These are phyloP conservation scores for Mollisiaceae sp. DNA, from an alignment of 2,329 filamentous ascomycete genomes.

Conservation along the genomic window DNA sequence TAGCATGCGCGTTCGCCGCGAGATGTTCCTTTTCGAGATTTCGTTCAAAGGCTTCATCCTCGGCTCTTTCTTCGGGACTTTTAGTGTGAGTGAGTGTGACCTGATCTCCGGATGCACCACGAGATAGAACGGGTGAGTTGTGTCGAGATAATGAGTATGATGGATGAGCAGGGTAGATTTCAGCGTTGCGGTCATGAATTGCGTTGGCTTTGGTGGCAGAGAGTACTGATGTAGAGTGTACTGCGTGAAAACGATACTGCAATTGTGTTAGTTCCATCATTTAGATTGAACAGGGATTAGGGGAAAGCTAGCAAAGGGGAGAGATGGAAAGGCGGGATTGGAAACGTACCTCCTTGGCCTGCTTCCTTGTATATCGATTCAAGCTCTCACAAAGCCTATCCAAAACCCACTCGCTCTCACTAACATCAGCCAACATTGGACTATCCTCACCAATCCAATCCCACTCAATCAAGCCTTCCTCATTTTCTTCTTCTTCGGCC, in stretches of 20 bases:
- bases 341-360: constrained; percentile 34
- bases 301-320: background rate
- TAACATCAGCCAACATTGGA: constrained; percentile 66
- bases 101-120: constrained; percentile 12
- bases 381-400: constrained; percentile 70
- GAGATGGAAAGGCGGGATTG: background rate
- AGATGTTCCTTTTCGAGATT: background rate
- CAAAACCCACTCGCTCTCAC: constrained; percentile 70
- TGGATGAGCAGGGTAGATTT: constrained; percentile 3
- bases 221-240: background rate
- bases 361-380: constrained; percentile 44
- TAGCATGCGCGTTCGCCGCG: background rate
- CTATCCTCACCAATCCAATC: constrained; percentile 75
- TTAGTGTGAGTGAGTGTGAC: background rate
- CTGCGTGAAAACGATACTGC: background rate
- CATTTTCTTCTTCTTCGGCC: constrained; percentile 52
- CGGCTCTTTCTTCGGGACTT: constrained; percentile 10
- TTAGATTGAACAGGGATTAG: too few relatives aligned
- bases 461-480: constrained; percentile 68
- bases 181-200: background rate
- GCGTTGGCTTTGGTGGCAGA: background rate
- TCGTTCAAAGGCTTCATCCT: background rate
- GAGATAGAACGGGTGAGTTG: constrained; percentile 11
- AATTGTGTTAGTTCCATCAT: background rate
- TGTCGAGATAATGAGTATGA: background rate